Conservation (phyloP, 805 yeast genomes). For the Yarrowia osloensis region DNA sequence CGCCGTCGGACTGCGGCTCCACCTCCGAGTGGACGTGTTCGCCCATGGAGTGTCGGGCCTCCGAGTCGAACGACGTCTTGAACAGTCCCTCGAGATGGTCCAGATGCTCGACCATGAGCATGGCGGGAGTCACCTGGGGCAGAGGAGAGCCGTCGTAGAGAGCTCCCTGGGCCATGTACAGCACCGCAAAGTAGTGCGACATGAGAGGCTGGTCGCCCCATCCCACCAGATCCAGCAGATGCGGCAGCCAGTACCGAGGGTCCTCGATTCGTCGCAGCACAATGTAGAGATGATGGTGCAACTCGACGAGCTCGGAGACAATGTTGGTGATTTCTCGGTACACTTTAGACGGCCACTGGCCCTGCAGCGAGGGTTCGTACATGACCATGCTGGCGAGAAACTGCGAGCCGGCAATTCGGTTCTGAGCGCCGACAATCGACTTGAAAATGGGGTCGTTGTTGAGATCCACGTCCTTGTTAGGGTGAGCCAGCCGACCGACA, state of each 20-base stretch:
- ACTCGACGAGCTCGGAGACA: constrained; percentile 37
- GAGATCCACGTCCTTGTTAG: constrained; percentile 35
- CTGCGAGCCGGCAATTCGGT: constrained; percentile 31
- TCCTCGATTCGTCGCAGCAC: constrained; percentile 39
- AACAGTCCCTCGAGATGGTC: neutral
- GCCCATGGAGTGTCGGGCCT: constrained; percentile 14
- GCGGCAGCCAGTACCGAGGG: constrained; percentile 35
- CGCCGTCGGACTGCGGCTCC: neutral
- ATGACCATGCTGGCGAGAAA: constrained; percentile 18
- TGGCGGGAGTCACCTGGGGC: constrained; percentile 42
- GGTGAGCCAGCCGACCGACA: constrained; percentile 36
- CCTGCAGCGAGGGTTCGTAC: constrained; percentile 44
- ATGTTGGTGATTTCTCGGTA: constrained; percentile 39
- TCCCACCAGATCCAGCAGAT: constrained; percentile 38
- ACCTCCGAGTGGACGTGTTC: neutral
- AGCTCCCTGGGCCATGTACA: constrained; percentile 42
- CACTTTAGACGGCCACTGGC: constrained; percentile 42
- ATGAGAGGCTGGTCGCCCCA: constrained; percentile 40
- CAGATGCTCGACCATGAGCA: constrained; percentile 35
- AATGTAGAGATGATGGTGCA: constrained; percentile 38
- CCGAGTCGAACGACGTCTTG: neutral
- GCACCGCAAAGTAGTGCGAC: constrained; percentile 39
- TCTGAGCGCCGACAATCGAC: constrained; percentile 31
- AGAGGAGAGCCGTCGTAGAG: constrained; percentile 39
- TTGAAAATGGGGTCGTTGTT: constrained; percentile 36